Evolutionary conservation across 768 basidiomycete genomes (phyloP).

Genomic region (Tephrocybe rancida): DNA sequence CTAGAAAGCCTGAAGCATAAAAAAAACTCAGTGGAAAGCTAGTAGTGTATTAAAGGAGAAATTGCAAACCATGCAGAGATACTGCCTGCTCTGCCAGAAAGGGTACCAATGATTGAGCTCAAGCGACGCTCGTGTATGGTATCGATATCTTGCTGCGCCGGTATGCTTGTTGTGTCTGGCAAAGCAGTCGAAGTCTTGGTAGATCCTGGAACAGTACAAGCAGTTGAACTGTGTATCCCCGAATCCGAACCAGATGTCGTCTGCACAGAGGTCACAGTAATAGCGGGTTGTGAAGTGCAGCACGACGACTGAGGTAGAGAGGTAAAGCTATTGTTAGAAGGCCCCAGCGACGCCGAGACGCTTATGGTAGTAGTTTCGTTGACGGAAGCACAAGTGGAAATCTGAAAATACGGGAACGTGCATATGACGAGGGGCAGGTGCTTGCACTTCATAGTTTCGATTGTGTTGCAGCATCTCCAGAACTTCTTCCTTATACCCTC

Average conservation of each 20-base stretch:
- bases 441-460: not conserved
- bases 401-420: not conserved
- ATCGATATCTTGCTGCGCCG: conserved; percentile 29
- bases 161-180: conserved; percentile 12
- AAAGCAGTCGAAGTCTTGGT: not conserved
- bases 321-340: not conserved
- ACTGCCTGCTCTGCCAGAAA: conserved; percentile 26
- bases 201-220: not conserved
- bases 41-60: not conserved
- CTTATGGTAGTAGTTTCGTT: not conserved
- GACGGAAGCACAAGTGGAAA: not conserved
- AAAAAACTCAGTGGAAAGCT: not conserved
- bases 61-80: conserved; percentile 12
- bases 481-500: not conserved
- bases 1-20: conserved; percentile 41
- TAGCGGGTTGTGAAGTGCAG: not conserved
- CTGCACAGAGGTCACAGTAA: not conserved
- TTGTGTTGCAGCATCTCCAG: not conserved
- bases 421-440: not conserved
- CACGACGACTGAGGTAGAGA: not conserved
- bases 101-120: conserved; percentile 40
- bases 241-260: too few relatives aligned
- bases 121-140: conserved; percentile 39
- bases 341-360: not conserved
- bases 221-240: too few relatives aligned